phyloP scores from a whole-genome alignment of 345 rosid genomes.

The Linum lewisii region DNA sequence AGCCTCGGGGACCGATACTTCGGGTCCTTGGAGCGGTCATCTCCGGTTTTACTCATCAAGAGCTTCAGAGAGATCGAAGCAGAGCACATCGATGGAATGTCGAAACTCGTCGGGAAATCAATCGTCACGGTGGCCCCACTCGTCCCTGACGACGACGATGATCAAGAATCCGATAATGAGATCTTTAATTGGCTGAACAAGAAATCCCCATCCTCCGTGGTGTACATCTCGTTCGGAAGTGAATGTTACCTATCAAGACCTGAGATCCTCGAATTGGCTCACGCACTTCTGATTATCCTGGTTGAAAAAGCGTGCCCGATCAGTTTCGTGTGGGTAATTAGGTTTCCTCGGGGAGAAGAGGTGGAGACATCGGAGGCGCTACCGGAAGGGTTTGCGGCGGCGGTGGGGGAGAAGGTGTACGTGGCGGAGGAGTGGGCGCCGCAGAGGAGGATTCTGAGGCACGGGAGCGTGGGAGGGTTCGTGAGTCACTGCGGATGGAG shows the following conservation, averaged over 20 bases:
- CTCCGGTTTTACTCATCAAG: neutral
- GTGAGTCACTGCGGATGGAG: conserved; percentile 12
- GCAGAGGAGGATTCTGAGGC: neutral
- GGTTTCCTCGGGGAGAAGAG: neutral
- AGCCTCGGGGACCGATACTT: neutral
- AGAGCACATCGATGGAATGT: neutral
- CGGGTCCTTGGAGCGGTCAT: neutral
- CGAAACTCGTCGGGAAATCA: neutral
- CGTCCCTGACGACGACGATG: neutral
- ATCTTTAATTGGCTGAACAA: neutral
- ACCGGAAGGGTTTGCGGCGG: conserved; percentile 1
- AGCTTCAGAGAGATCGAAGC: neutral
- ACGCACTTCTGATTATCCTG: neutral
- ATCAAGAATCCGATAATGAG: neutral
- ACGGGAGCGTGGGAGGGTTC: neutral
- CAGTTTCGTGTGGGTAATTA: conserved; percentile 1
- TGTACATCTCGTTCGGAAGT: neutral
- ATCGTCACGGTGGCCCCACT: neutral
- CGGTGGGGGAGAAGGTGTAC: neutral
- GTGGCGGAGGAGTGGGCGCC: conserved; percentile 4
- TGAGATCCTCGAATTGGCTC: neutral
- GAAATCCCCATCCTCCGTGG: neutral
- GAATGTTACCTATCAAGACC: neutral
- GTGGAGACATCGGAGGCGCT: neutral
- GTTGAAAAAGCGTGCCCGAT: neutral